Evolutionary conservation across 2,329 filamentous ascomycete species (phyloP), one percentile per base, ranked within the genome.

Genomic region (Fragosphaeria purpurea): DNA sequence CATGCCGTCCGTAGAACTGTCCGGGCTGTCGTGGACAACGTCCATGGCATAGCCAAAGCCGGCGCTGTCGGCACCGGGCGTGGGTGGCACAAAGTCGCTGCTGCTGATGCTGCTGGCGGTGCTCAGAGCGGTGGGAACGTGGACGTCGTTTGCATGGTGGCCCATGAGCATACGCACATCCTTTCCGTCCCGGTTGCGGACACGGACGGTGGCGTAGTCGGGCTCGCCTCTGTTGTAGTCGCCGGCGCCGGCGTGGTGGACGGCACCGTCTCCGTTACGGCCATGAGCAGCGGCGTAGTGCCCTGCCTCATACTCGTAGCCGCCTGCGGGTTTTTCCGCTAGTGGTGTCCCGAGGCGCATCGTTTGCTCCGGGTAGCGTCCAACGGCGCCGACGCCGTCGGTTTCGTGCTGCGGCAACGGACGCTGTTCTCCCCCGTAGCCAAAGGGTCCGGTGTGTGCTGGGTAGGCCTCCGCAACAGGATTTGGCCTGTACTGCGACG

Each of bases 261-360:
- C 48, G n/a, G 49, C 34, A 30, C 47, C 47, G 22, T 51, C 50
- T 2, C 44, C 51, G 44, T 52, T 38, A 22, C 43, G 52, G 37
- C 46, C 43, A 13, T 41, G 46, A 34, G 33, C 51, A 6, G 40
- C 44, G 5, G 40, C 37, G 35, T 51, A 56, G 11, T 9, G 11
- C 7, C 31, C n/a, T 8, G 49, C 35, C 37, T 51, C 54, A 41
- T 53, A 57, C 4, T 56, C 56, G 33, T 57, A 57, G 9, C 54
- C 51, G 3, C 50, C 51, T 5, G 54, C 55, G 3, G 47, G 48
- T 1, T 54, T 55, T 1, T 50, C 50, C 7, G 37, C 43, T 3
- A 35, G 37, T 7, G 52, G 50, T 10, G 50, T 48, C 7, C 47
- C 52, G 2, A 52, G 35, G n/a, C 13, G 44, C 47, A 53, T 48